Evolutionary conservation across 129 eudicot genomes (phyloP).

Genomic region (Flaveria ramosissima): DNA sequence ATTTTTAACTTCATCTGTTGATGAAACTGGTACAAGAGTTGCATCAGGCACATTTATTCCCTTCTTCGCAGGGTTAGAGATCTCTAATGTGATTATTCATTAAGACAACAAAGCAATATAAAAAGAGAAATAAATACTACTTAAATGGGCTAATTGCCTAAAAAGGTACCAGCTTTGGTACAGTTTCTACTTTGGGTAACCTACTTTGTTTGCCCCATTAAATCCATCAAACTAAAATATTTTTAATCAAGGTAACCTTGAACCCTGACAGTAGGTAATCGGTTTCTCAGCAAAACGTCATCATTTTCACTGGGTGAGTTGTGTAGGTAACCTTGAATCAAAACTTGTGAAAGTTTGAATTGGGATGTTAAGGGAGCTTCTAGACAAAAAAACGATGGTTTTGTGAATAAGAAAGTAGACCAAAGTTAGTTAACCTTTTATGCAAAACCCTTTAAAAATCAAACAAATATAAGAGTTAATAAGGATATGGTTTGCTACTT

Average conservation of each 20-base stretch:
- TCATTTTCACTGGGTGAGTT: neutral
- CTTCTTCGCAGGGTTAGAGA: constrained; percentile 53
- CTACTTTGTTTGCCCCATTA: neutral
- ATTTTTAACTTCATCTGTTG: constrained; percentile 63
- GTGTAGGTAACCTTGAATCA: neutral
- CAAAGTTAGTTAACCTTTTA: neutral
- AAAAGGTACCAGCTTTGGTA: neutral
- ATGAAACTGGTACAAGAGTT: constrained; percentile 62
- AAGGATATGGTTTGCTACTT: constrained; percentile 72
- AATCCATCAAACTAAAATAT: neutral
- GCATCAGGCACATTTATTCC: constrained; percentile 89
- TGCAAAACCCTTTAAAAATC: constrained; percentile 9
- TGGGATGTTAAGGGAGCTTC: neutral
- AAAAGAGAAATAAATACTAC: neutral
- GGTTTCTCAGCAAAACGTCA: too few species aligned
- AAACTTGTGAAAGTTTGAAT: neutral
- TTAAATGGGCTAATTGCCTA: neutral
- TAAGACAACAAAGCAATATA: constrained; percentile 43
- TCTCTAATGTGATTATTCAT: constrained; percentile 64
- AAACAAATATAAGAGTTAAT: constrained; percentile 17
- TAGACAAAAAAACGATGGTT: neutral
- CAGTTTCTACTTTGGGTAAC: neutral
- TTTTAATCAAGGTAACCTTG: too few species aligned
- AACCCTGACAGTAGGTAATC: too few species aligned
- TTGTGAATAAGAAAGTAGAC: neutral